Evolutionary conservation across 805 yeast species (phyloP).

Genomic region (Yarrowia sp.): DNA sequence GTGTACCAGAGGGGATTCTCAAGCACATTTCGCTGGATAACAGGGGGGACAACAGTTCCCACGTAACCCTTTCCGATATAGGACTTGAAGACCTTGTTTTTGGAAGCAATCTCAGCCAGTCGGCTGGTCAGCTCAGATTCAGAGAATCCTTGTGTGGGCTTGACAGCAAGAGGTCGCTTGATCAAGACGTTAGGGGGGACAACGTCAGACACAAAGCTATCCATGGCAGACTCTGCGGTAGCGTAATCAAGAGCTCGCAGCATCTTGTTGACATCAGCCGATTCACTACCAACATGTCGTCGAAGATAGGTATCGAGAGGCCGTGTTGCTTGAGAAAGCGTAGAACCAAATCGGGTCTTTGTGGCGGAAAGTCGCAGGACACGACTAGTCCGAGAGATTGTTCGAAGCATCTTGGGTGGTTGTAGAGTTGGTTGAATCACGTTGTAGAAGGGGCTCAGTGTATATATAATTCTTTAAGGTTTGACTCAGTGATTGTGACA

Average conservation of each 20-base stretch:
- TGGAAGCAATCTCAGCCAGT: constrained; percentile 63
- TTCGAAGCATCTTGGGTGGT: constrained; percentile 11
- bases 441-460: neutral
- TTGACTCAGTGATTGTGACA: constrained; percentile 25
- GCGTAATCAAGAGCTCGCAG: constrained; percentile 59
- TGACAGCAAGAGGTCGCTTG: constrained; percentile 62
- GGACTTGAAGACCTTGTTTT: constrained; percentile 70
- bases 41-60: constrained; percentile 86
- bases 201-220: constrained; percentile 66
- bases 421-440: neutral
- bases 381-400: constrained; percentile 8
- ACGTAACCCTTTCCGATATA: constrained; percentile 94
- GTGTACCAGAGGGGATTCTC: constrained; percentile 99
- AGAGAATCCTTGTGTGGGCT: constrained; percentile 71
- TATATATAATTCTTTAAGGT: constrained; percentile 18
- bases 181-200: constrained; percentile 75
- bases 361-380: constrained; percentile 23
- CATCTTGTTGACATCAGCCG: constrained; percentile 63
- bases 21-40: constrained; percentile 84
- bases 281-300: constrained; percentile 84
- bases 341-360: constrained; percentile 6
- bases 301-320: constrained; percentile 80
- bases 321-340: neutral
- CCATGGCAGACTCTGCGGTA: constrained; percentile 46
- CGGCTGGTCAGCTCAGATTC: constrained; percentile 78